Evolutionary conservation across 2,329 filamentous ascomycete genomes (phyloP).

Genomic region (Penicillium sp.): DNA sequence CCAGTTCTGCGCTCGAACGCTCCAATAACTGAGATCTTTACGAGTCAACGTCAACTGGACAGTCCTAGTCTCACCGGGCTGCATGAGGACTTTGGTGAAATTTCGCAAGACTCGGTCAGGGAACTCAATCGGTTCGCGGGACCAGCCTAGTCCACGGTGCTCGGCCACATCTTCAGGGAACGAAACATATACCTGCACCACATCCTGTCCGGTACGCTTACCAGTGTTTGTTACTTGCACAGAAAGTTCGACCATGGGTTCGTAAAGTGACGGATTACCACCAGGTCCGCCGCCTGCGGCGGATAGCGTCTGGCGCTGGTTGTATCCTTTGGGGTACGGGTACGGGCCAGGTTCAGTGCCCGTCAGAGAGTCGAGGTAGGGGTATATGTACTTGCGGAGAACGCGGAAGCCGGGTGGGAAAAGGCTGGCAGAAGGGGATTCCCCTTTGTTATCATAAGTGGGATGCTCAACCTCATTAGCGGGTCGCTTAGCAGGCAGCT

Average conservation of each 20-base stretch:
- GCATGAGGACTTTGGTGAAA: slow-evolving; percentile 65
- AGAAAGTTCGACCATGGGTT: slow-evolving; percentile 46
- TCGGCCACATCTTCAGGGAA: slow-evolving; percentile 50
- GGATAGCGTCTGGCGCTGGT: slow-evolving; percentile 50
- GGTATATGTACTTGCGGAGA: slow-evolving; percentile 68
- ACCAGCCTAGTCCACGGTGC: slow-evolving; percentile 26
- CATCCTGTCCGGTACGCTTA: slow-evolving; percentile 46
- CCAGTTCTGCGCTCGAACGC: slow-evolving; percentile 66
- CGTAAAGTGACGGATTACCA: slow-evolving; percentile 48
- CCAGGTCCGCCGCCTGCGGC: slow-evolving; percentile 63
- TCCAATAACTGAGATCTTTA: slow-evolving; percentile 71
- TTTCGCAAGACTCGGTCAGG: slow-evolving; percentile 61
- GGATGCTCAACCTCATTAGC: slow-evolving; percentile 48
- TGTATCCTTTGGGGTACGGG: slow-evolving; percentile 56
- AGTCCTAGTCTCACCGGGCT: slow-evolving; percentile 50
- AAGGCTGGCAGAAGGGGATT: slow-evolving; percentile 54
- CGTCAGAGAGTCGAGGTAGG: slow-evolving; percentile 57
- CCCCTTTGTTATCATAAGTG: slow-evolving; percentile 53
- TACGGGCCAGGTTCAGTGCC: slow-evolving; percentile 46
- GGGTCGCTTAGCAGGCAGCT: slow-evolving; percentile 45
- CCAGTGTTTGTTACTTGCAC: slow-evolving; percentile 51
- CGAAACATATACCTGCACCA: slow-evolving; percentile 62
- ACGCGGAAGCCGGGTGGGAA: slow-evolving; percentile 60
- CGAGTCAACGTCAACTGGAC: slow-evolving; percentile 61
- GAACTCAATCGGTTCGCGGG: slow-evolving; percentile 54